A percentile compares a stretch with the other conserved stretches of the same genome.
Conservation (phyloP, 768 basidiomycete species). For the Mrakia hoshinonis region DNA sequence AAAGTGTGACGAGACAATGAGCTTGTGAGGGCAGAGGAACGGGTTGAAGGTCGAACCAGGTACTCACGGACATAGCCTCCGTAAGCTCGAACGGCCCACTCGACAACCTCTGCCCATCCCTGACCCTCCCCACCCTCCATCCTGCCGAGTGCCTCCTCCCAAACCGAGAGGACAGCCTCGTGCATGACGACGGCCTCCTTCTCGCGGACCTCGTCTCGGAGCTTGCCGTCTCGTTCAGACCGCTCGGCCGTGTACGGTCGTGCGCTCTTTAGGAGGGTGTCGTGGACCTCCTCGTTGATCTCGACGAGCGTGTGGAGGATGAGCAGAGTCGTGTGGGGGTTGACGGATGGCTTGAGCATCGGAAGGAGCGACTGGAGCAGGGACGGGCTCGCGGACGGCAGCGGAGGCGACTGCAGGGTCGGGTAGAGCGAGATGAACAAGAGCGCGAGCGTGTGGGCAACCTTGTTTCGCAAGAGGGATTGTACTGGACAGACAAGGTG, state of each 20-base stretch:
- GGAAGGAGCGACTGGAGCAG: slow-evolving; percentile 35
- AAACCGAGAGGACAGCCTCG: slow-evolving; percentile 72
- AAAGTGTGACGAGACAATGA: background rate
- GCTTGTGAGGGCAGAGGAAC: background rate
- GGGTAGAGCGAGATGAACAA: slow-evolving; percentile 40
- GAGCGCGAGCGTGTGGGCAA: slow-evolving; percentile 40
- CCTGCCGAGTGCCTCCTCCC: slow-evolving; percentile 50
- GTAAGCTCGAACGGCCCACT: slow-evolving; percentile 86
- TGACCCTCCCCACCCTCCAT: slow-evolving; percentile 50
- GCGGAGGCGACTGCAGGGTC: slow-evolving; percentile 22
- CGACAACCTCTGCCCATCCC: slow-evolving; percentile 61
- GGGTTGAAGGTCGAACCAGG: background rate
- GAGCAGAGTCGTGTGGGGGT: slow-evolving; percentile 74
- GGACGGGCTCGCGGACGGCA: slow-evolving; percentile 36
- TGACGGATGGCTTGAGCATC: slow-evolving; percentile 49
- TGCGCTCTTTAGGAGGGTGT: slow-evolving; percentile 84
- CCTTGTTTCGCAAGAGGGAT: slow-evolving; percentile 72
- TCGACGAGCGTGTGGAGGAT: slow-evolving; percentile 88
- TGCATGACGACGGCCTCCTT: slow-evolving; percentile 75
- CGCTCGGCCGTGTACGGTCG: slow-evolving; percentile 61
- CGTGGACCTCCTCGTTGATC: slow-evolving; percentile 94
- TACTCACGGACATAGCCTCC: slow-evolving; percentile 86
- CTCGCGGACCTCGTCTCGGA: slow-evolving; percentile 83
- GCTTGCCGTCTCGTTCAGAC: slow-evolving; percentile 68
- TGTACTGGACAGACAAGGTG: slow-evolving; percentile 28